These are phyloP conservation scores for Terana coerulea DNA, from an alignment of 768 basidiomycete genomes.

Conservation along the genomic window DNA sequence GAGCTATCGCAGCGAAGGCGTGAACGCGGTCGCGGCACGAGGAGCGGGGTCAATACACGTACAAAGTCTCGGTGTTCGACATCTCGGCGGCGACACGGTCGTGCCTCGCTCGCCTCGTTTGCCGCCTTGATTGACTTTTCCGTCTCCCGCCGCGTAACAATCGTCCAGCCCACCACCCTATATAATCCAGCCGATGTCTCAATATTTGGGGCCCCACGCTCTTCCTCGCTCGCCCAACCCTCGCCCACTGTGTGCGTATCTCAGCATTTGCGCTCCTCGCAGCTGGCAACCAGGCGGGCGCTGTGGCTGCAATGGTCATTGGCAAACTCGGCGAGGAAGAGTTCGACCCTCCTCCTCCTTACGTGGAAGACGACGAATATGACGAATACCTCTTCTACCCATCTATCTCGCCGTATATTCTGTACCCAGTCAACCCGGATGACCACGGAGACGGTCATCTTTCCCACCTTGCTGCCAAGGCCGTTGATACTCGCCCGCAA, in stretches of 20 bases:
- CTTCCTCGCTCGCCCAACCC: background rate
- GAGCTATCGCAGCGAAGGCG: background rate
- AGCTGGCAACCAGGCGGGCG: no score
- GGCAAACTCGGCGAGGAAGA: background rate
- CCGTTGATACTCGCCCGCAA: no score
- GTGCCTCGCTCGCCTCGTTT: constrained; percentile 1
- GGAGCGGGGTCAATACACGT: background rate
- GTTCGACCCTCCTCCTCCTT: background rate
- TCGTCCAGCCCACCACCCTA: background rate
- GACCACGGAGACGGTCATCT: no score
- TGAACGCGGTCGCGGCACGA: background rate
- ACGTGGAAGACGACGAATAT: background rate
- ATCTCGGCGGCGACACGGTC: background rate
- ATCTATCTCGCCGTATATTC: background rate
- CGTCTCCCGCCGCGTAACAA: background rate
- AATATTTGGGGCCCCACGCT: background rate
- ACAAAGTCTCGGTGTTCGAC: background rate
- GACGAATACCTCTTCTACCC: constrained; percentile 3
- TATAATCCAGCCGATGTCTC: constrained; percentile 1
- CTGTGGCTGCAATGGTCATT: constrained; percentile 1
- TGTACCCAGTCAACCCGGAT: no score
- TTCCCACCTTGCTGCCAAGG: no score
- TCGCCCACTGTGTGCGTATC: background rate
- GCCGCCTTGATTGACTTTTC: background rate
- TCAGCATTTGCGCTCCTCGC: background rate